Evolutionary conservation across 768 basidiomycete genomes (phyloP).

Genomic region (Termitomyces sp.): DNA sequence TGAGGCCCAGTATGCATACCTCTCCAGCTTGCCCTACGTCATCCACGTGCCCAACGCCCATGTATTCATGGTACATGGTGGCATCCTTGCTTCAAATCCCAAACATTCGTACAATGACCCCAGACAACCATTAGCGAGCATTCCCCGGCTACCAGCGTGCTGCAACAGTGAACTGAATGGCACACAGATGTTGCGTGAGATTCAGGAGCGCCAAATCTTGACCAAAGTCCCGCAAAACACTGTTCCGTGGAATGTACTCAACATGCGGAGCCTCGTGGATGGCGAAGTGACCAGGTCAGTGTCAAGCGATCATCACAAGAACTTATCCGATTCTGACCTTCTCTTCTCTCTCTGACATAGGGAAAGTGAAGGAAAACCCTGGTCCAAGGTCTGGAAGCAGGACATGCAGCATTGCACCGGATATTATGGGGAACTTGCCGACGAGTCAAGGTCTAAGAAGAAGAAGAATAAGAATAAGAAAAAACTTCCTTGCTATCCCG

Average conservation of each 20-base stretch:
- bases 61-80: constrained; percentile 77
- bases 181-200: constrained; percentile 37
- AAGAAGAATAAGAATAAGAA: constrained; percentile 16
- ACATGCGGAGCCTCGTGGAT: constrained; percentile 57
- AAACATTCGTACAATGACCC: constrained; percentile 38
- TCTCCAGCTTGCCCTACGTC: constrained; percentile 66
- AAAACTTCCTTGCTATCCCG: constrained; percentile 57
- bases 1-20: constrained; percentile 60
- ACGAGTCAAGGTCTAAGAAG: constrained; percentile 13
- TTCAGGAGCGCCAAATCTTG: constrained; percentile 69
- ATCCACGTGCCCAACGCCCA: constrained; percentile 75
- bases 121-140: constrained; percentile 66
- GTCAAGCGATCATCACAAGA: background rate
- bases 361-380: constrained; percentile 53
- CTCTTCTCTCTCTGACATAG: constrained; percentile 6
- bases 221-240: constrained; percentile 67
- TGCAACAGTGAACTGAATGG: constrained; percentile 13
- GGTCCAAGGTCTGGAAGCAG: constrained; percentile 71
- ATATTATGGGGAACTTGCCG: constrained; percentile 22
- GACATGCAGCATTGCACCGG: constrained; percentile 58
- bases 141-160: constrained; percentile 33
- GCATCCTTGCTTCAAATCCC: constrained; percentile 72
- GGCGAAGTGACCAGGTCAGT: constrained; percentile 39
- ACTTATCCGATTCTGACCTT: background rate
- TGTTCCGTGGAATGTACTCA: constrained; percentile 71